These are phyloP conservation scores for Neoascochyta sp. DNA, from an alignment of 2,329 filamentous ascomycete genomes.

Conservation along the genomic window DNA sequence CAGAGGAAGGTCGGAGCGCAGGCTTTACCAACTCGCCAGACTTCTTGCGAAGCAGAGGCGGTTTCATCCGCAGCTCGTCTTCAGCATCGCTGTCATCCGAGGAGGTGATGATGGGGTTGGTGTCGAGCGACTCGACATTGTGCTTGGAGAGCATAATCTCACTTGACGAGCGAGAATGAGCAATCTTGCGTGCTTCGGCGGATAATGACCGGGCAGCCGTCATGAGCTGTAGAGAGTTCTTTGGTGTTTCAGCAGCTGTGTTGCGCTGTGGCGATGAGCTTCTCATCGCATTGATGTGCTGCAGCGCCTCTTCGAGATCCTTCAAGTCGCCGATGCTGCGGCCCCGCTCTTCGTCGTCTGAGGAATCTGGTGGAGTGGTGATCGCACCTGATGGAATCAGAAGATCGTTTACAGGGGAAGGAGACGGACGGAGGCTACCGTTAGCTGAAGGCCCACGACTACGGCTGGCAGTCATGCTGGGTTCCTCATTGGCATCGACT, in stretches of 20 bases:
- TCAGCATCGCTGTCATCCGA: constrained; percentile 54
- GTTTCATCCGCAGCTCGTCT: constrained; percentile 61
- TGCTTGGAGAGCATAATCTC: constrained; percentile 52
- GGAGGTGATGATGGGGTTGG: constrained; percentile 44
- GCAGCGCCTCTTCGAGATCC: constrained; percentile 78
- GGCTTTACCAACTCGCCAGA: constrained; percentile 94
- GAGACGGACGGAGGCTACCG: constrained; percentile 73
- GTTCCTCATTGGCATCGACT: constrained; percentile 18
- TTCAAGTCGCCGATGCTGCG: constrained; percentile 46
- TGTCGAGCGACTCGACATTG: constrained; percentile 40
- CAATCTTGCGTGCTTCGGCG: constrained; percentile 57
- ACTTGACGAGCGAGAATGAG: constrained; percentile 58
- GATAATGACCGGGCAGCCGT: constrained; percentile 42
- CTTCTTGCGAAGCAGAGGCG: constrained; percentile 96
- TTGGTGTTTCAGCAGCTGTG: constrained; percentile 14
- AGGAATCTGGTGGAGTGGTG: constrained; percentile 89
- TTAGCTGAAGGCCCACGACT: constrained; percentile 36
- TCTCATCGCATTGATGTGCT: constrained; percentile 67
- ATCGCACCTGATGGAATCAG: constrained; percentile 79
- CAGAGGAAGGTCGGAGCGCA: constrained; percentile 76
- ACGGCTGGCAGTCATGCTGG: constrained; percentile 13
- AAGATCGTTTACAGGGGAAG: constrained; percentile 72
- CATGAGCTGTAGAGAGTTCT: constrained; percentile 16
- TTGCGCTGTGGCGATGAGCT: constrained; percentile 53
- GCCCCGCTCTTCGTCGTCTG: constrained; percentile 75